phyloP scores from a whole-genome alignment of 2,329 filamentous ascomycete genomes.

The Drechslerella coelobrocha region DNA sequence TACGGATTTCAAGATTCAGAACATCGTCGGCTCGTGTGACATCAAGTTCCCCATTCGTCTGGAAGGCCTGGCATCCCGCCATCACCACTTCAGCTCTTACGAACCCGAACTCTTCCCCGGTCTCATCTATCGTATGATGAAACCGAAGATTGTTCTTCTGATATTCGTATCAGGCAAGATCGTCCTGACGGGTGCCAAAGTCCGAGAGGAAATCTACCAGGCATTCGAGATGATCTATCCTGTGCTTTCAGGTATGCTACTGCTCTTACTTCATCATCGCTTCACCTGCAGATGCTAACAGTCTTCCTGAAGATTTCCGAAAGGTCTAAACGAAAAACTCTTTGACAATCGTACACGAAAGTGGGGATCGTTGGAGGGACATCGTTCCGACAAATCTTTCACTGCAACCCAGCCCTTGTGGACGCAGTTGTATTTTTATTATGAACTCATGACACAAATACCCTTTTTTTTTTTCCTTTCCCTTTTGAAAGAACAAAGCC shows the following conservation, averaged over 20 bases:
- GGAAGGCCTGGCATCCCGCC: slow-evolving; percentile 91
- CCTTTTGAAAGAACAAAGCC: slow-evolving; percentile 12
- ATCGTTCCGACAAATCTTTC: slow-evolving; percentile 22
- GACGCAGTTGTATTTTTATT: slow-evolving; percentile 49
- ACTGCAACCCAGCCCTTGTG: slow-evolving; percentile 27
- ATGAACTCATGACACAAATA: slow-evolving; percentile 47
- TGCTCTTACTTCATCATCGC: slow-evolving; percentile 53
- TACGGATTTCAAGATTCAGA: slow-evolving; percentile 99
- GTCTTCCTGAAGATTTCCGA: slow-evolving; percentile 65
- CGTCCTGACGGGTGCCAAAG: slow-evolving; percentile 94
- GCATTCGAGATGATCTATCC: slow-evolving; percentile 98
- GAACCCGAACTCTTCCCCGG: slow-evolving; percentile 98
- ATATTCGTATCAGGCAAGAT: slow-evolving; percentile 99
- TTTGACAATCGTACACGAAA: slow-evolving; percentile 27
- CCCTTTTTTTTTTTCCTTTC: slow-evolving; percentile 22
- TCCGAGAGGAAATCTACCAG: slow-evolving; percentile 96
- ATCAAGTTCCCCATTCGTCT: slow-evolving; percentile 99
- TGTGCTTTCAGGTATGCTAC: slow-evolving; percentile 77
- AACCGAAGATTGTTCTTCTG: slow-evolving; percentile 96
- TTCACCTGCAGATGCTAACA: slow-evolving; percentile 50
- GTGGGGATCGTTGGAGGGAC: slow-evolving; percentile 27
- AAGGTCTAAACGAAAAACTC: slow-evolving; percentile 63
- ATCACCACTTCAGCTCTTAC: slow-evolving; percentile 99
- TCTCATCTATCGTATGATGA: slow-evolving; percentile 99
- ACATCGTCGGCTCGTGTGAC: slow-evolving; percentile 97